Conservation (phyloP, 257 asterid genomes). For the Paraleonurus japonicus region DNA sequence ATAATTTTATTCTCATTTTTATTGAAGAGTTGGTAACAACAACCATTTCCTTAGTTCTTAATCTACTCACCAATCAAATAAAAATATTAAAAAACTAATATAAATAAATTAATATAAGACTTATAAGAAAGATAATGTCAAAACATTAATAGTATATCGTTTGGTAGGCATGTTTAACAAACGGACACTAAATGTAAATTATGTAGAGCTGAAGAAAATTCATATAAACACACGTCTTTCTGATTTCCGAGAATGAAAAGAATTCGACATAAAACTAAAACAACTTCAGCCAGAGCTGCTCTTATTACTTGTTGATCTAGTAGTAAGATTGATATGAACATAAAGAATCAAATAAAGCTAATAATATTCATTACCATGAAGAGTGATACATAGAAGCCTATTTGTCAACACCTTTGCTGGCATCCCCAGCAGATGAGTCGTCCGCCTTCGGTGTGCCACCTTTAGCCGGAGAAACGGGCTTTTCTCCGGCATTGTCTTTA, state of each 20-base stretch:
- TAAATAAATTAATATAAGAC: too few relatives aligned
- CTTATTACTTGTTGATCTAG: constrained; percentile 37
- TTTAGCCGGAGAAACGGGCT: constrained; percentile 28
- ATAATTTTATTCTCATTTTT: too few relatives aligned
- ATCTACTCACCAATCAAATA: too few relatives aligned
- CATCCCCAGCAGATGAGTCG: constrained; percentile 31
- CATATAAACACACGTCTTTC: neutral
- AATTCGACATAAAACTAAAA: neutral
- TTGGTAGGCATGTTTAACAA: too few relatives aligned
- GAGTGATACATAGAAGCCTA: too few relatives aligned
- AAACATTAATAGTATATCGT: too few relatives aligned
- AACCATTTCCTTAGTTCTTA: too few relatives aligned
- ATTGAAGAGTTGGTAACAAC: too few relatives aligned
- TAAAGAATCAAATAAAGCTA: neutral
- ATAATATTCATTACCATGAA: neutral
- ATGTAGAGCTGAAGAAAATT: neutral
- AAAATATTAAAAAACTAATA: too few relatives aligned
- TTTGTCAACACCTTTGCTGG: constrained; percentile 32
- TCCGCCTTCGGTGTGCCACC: constrained; percentile 27
- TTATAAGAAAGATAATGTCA: too few relatives aligned
- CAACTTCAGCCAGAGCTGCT: constrained; percentile 18
- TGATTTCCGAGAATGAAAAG: neutral
- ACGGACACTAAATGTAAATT: too few relatives aligned
- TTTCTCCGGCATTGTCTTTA: constrained; percentile 24
- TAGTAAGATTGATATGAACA: neutral